Percentiles rank a stretch among this genome's conserved stretches.
Evolutionary conservation across 2,329 filamentous ascomycete species (phyloP).

Genomic region (Venturia effusa): DNA sequence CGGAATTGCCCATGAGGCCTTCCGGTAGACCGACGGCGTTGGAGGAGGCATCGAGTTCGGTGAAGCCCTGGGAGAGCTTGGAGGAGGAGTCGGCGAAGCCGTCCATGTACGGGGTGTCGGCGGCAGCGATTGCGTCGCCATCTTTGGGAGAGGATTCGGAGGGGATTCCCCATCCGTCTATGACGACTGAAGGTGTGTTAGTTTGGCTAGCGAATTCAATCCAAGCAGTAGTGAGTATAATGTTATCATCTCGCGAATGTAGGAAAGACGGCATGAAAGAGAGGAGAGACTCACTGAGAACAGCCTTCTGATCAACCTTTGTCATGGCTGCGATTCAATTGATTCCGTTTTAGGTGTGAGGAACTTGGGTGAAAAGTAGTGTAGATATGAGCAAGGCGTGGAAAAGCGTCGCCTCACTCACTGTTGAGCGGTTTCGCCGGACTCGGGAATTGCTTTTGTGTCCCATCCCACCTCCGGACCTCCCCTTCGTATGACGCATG

Average conservation of each 20-base stretch:
- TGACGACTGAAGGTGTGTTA: conserved; percentile 64
- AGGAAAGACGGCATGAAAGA: neutral
- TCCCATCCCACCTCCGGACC: no score
- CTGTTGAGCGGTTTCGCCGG: neutral
- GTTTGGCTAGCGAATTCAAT: conserved; percentile 47
- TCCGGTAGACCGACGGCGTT: conserved; percentile 92
- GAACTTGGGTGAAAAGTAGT: neutral
- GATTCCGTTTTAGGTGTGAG: neutral
- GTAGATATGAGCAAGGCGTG: no score
- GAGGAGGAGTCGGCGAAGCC: conserved; percentile 56
- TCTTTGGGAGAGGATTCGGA: conserved; percentile 68
- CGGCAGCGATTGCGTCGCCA: conserved; percentile 91
- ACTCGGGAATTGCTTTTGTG: neutral
- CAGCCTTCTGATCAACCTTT: conserved; percentile 58
- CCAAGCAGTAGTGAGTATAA: conserved; percentile 46
- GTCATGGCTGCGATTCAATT: conserved; percentile 40
- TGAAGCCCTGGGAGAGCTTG: conserved; percentile 72
- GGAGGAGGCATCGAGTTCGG: conserved; percentile 89
- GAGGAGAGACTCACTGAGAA: conserved; percentile 45
- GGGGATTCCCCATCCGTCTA: conserved; percentile 95
- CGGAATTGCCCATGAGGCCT: conserved; percentile 97
- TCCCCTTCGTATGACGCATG: neutral
- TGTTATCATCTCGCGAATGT: conserved; percentile 17
- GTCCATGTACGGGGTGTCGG: conserved; percentile 92
- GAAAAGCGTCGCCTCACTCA: neutral